Evolutionary conservation across 306 rosid genomes (phyloP), one percentile per base, ranked within the genome.

Genomic region (Rosa multiflora): DNA sequence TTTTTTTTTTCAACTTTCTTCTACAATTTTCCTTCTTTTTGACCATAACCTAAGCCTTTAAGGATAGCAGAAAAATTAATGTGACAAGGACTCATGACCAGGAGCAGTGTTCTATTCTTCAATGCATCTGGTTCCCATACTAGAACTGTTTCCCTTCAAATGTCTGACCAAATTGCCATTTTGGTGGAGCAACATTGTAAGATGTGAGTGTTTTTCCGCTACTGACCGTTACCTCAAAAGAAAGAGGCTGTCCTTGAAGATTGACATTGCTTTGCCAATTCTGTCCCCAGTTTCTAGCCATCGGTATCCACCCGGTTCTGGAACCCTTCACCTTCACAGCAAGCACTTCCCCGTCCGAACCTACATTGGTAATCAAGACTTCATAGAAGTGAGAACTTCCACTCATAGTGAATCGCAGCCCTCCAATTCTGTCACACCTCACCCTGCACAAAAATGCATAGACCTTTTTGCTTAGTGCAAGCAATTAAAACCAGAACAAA

Each of bases 251-350:
- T 39, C 85, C 79, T 80, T 86, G 88, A 59, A 96, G 92, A 84
- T 95, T 85, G 83, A 84, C 86, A 82, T 88, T 89, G 90, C 92
- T 89, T 80, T 92, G 97, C 97, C 98, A 92, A 80, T 84, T 86
- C 78, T 91, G 97, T 23, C 99, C 99, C 97, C 97, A 91, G 43
- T 92, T 92, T 80, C 97, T 89, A 44, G 95, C 91, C 98, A 96
- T 84, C 0, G 97, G 94, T 68, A 93, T 91, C 99, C 99, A 96
- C 26, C 99, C 98, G 52, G 98, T 96, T 86, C 83, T 90, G 23
- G 98, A 88, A 55, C 99, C 98, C 82, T 96, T 96, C 91, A 93
- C 97, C 82, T 96, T 96, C 83, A 93, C 98, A 47, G 86, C 99
- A 58, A 88, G 76, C 52, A 93, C 92, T 75, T 90, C 98, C 79